A percentile compares a stretch with the other conserved stretches of the same genome.
Evolutionary conservation across 805 yeast genomes (phyloP).

Genomic region (Nakazawaea anatomiae): DNA sequence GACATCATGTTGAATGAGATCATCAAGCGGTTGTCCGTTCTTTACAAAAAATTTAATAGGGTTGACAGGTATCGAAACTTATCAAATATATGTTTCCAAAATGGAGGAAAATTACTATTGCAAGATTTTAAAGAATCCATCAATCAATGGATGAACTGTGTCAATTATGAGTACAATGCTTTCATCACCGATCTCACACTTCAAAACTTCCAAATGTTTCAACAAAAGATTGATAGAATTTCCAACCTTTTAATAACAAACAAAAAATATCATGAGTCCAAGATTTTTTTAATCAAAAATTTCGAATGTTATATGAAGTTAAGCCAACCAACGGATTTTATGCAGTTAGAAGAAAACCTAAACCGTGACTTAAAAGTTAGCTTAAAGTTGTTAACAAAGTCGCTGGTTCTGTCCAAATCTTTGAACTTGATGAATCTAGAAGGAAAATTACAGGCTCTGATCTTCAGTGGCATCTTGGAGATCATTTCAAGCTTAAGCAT

Average conservation of each 20-base stretch:
- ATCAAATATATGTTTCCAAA: conserved; percentile 38
- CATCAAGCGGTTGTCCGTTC: conserved; percentile 5
- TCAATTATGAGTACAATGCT: conserved; percentile 26
- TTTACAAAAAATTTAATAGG: conserved; percentile 20
- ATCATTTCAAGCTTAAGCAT: conserved; percentile 18
- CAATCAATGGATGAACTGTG: conserved; percentile 19
- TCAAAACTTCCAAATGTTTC: conserved; percentile 15
- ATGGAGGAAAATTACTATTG: conserved; percentile 23
- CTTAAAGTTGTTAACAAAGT: conserved; percentile 17
- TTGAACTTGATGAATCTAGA: conserved; percentile 10
- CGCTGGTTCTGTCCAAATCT: conserved; percentile 13
- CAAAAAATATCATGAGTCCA: conserved; percentile 12
- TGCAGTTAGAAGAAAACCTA: conserved; percentile 3
- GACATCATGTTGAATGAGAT: conserved; percentile 3
- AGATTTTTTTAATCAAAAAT: conserved; percentile 15
- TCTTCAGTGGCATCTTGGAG: conserved; percentile 16
- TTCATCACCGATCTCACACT: conserved; percentile 7
- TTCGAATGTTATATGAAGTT: conserved; percentile 15
- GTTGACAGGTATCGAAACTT: conserved; percentile 37
- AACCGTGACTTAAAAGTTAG: conserved; percentile 7
- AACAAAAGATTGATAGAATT: conserved; percentile 28
- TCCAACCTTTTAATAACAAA: conserved; percentile 22
- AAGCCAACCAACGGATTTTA: conserved; percentile 6
- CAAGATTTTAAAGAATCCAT: conserved; percentile 12
- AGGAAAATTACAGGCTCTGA: conserved; percentile 15